Base-by-base conservation (phyloP, 2,329 filamentous ascomycete genomes). In the Fusarium armeniacum region DNA sequence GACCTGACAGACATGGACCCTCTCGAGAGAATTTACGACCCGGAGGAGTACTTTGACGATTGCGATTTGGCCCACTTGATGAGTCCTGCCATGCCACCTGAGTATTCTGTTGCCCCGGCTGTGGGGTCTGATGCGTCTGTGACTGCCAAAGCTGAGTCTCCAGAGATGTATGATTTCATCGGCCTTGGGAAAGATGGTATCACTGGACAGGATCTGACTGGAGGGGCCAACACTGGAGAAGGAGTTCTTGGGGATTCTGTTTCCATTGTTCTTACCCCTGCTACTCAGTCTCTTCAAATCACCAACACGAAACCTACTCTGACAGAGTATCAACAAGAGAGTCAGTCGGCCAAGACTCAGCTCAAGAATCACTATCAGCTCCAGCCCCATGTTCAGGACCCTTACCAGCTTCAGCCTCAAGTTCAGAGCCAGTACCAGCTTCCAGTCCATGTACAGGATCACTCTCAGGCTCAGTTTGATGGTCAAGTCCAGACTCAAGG, bases 1-100 rank as follows among this genome's bases (percentile, higher is more conserved):
- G 49, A 52, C n/a, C 11, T 52, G 35, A 41, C 49, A 6, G n/a
- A 52, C n/a, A 52, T 52, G 49, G n/a, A 52, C 28, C 49, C 36
- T 4, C 49, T 52, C n/a, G 49, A 52, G 15, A 52, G 28, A 8
- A 28, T 52, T 16, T 16, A 28, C n/a, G 30, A 52, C 15, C 49
- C 49, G 15, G 24, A 52, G 35, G 35, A 40, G 2, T 35, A 20
- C 4, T 26, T 52, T 12, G 49, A 28, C 10, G 35, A 52, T 16
- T 30, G 16, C 24, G 49, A 52, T 20, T 28, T 52, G 24, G 6
- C 36, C 9, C n/a, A 20, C 7, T 15, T 32, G 28, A 32, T 32
- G 44, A 46, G 28, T 22, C 44, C 44, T 15, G 15, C n/a, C 8
- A 22, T 46, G 12, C 10, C 13, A 3, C n/a, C 43, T 30, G 22